Evolutionary conservation across 2,329 filamentous ascomycete genomes (phyloP).

Genomic region (Pseudogymnoascus sp.): DNA sequence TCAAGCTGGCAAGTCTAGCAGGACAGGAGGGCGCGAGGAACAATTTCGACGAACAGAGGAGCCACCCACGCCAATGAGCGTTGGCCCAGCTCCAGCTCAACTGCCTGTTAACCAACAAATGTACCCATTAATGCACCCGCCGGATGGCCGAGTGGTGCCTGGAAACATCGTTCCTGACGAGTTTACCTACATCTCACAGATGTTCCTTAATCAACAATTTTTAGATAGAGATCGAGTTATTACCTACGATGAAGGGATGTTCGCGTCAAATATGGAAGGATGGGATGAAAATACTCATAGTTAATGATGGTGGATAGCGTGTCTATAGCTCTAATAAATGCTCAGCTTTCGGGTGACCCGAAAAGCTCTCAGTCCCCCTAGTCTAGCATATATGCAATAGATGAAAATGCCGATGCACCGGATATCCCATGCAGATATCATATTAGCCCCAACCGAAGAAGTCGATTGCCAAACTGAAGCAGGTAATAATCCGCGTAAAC

Average conservation of each 20-base stretch:
- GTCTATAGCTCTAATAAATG: conserved; percentile 3
- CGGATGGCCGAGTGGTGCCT: not conserved
- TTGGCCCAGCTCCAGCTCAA: not conserved
- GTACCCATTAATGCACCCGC: conserved; percentile 5
- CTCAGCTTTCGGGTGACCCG: not conserved
- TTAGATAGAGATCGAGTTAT: conserved; percentile 26
- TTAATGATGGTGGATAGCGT: not conserved
- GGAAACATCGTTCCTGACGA: conserved; percentile 16
- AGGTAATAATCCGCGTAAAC: conserved; percentile 22
- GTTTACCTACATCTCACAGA: conserved; percentile 20
- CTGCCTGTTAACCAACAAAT: conserved; percentile 8
- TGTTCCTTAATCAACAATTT: conserved; percentile 24
- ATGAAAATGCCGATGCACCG: not conserved
- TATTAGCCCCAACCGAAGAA: conserved; percentile 18
- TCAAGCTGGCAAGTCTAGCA: not conserved
- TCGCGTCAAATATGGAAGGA: conserved; percentile 6
- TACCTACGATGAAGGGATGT: conserved; percentile 18
- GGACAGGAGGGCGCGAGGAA: not conserved
- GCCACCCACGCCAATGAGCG: not conserved
- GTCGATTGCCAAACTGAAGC: conserved; percentile 18
- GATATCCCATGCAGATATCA: not conserved
- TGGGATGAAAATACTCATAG: not conserved
- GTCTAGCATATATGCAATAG: not conserved
- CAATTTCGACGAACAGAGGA: not conserved
- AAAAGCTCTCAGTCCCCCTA: not conserved